phyloP scores from a whole-genome alignment of 495 filamentous ascomycete genomes.

The Filosporella fistucella region DNA sequence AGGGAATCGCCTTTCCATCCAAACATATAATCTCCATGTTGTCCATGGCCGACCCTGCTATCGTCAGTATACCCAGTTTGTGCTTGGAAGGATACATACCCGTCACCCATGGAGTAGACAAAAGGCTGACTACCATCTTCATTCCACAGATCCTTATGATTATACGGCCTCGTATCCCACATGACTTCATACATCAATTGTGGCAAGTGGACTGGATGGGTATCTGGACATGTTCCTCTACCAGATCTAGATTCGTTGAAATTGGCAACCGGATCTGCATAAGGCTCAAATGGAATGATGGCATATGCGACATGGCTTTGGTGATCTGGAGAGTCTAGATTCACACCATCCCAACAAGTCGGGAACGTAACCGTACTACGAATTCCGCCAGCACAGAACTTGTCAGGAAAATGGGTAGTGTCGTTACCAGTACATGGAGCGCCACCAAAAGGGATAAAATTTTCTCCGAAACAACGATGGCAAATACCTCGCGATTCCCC shows the following conservation, averaged over 20 bases:
- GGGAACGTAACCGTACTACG: slow-evolving; percentile 82
- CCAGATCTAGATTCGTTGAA: too few relatives aligned
- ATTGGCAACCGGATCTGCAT: slow-evolving; percentile 10
- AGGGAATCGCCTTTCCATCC: slow-evolving; percentile 66
- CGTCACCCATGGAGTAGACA: slow-evolving; percentile 44
- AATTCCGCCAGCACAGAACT: slow-evolving; percentile 54
- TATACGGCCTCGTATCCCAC: slow-evolving; percentile 46
- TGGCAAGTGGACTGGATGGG: slow-evolving; percentile 51
- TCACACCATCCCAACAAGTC: slow-evolving; percentile 78
- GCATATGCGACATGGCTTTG: slow-evolving; percentile 41
- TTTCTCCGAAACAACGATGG: slow-evolving; percentile 5
- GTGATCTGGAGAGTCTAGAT: slow-evolving; percentile 52
- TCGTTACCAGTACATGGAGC: slow-evolving; percentile 21
- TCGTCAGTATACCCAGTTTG: not conserved
- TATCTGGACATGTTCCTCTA: slow-evolving; percentile 37
- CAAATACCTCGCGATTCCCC: slow-evolving; percentile 8
- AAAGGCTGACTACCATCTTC: slow-evolving; percentile 46
- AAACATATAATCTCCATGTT: slow-evolving; percentile 72
- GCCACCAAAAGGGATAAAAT: not conserved
- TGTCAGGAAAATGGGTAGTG: slow-evolving; percentile 45
- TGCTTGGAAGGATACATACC: slow-evolving; percentile 47
- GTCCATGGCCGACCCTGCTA: slow-evolving; percentile 6
- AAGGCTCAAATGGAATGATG: slow-evolving; percentile 29
- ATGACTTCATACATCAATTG: slow-evolving; percentile 58
- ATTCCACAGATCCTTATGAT: slow-evolving; percentile 38